Evolutionary conservation across 2,329 filamentous ascomycete genomes (phyloP), one percentile per base, ranked within the genome.

Genomic region (Hymenoscyphus infarciens): DNA sequence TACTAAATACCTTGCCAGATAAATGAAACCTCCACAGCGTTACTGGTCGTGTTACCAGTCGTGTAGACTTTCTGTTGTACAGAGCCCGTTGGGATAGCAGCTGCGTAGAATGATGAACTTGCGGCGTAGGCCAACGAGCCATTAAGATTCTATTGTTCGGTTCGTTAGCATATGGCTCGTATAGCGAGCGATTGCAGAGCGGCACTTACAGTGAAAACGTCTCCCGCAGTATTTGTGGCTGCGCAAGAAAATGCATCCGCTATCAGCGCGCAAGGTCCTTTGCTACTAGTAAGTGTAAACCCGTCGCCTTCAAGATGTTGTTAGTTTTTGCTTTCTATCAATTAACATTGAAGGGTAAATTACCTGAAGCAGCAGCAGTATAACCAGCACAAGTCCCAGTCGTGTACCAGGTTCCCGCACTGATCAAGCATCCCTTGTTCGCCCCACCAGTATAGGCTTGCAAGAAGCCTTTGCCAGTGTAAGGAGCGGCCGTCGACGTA

Each of bases 351-450:
- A 5, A 27, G 7, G 27, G 6, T n/a, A 6, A 39, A 52, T 86
- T 85, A 52, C 80, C 81, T n/a, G 74, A 80, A 56, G 78, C 63
- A 2, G 80, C 75, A 2, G 85, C 84, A 0, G 80, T 84, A 72
- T 85, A 88, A 0, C 83, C 88, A 1, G 88, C 88, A 70, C 87
- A 90, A 0, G 87, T 88, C 1, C 87, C 87, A 1, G 79, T 81
- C 0, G 81, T 80, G 71, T 88, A 91, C 88, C 88, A 91, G 0
- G 82, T 84, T 0, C 88, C 88, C 5, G 76, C 79, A 61, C 82
- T 82, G 70, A 90, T 91, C 63, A 91, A 80, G 68, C 87, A 91
- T 16, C 88, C 88, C 7, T 78, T 80, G 56, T 77, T 72, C 16
- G 71, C 71, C 2, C 82, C 80, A 22, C 76, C 73, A 4, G 79